A percentile compares a stretch with the other conserved stretches of the same genome.
These are phyloP conservation scores for Acanthamoeba divionensis DNA, from an alignment of 208 protist genomes.

Conservation along the genomic window DNA sequence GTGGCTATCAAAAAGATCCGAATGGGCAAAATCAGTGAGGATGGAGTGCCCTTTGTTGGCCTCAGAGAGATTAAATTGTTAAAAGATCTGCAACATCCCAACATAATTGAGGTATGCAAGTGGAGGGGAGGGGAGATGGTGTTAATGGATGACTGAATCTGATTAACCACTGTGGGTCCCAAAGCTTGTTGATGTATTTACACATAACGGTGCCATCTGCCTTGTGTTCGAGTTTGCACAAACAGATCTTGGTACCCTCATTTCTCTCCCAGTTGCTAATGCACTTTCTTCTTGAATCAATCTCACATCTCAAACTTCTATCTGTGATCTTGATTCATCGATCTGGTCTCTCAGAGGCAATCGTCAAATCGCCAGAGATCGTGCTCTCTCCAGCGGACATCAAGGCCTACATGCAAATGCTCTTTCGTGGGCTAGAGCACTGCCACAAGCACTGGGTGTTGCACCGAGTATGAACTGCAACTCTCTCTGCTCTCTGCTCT, in stretches of 20 bases:
- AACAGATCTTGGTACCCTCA: not conserved
- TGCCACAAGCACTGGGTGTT: constrained; percentile 55
- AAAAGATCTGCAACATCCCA: not conserved
- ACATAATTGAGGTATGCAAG: not conserved
- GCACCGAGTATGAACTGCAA: constrained; percentile 21
- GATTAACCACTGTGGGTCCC: not conserved
- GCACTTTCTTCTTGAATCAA: not conserved
- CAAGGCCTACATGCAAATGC: constrained; percentile 59
- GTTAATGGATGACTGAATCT: not conserved
- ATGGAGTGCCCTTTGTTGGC: constrained; percentile 11
- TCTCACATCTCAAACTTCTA: too few relatives aligned
- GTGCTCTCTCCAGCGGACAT: constrained; percentile 34
- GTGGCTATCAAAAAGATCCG: constrained; percentile 47
- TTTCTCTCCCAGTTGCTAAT: not conserved
- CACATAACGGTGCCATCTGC: constrained; percentile 21
- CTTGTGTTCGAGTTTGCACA: constrained; percentile 55
- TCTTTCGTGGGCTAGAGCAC: constrained; percentile 41
- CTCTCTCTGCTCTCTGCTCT: not conserved
- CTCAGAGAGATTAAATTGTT: constrained; percentile 40
- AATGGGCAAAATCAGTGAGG: constrained; percentile 25
- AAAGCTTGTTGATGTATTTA: constrained; percentile 47
- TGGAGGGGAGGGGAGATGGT: not conserved
- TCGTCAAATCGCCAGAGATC: constrained; percentile 5
- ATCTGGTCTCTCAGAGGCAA: not conserved
- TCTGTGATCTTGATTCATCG: not conserved